phyloP scores from a whole-genome alignment of 1,139 yeast genomes.

The Magnusiomyces magnusii region DNA sequence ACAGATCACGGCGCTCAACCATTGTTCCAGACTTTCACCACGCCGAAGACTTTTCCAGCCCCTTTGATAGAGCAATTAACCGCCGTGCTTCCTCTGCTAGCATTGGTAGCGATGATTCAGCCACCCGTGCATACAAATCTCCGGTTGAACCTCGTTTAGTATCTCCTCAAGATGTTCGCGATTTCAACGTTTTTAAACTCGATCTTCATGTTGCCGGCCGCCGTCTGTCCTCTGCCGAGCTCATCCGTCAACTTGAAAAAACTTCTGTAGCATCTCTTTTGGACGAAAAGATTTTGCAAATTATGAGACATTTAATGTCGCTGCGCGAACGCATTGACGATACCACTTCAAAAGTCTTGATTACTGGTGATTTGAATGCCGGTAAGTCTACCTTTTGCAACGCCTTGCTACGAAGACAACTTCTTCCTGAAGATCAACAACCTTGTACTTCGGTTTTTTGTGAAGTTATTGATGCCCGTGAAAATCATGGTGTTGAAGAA shows the following conservation, averaged over 20 bases:
- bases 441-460: slow-evolving; percentile 97
- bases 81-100: slow-evolving; percentile 7
- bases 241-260: slow-evolving; percentile 52
- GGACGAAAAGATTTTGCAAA: slow-evolving; percentile 53
- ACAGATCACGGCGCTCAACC: slow-evolving; percentile 6
- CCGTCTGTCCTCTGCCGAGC: slow-evolving; percentile 35
- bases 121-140: slow-evolving; percentile 4
- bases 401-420: slow-evolving; percentile 66
- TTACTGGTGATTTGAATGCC: slow-evolving; percentile 95
- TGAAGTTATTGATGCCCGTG: slow-evolving; percentile 81
- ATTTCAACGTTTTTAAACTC: slow-evolving; percentile 54
- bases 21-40: slow-evolving; percentile 17
- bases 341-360: slow-evolving; percentile 85
- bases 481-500: slow-evolving; percentile 70
- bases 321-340: slow-evolving; percentile 82
- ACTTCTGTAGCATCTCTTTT: slow-evolving; percentile 56
- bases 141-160: slow-evolving; percentile 20
- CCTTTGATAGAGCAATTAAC: slow-evolving; percentile 4
- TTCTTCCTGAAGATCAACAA: slow-evolving; percentile 94
- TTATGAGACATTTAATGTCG: slow-evolving; percentile 61
- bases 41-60: slow-evolving; percentile 15
- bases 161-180: slow-evolving; percentile 24
- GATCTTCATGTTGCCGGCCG: slow-evolving; percentile 53
- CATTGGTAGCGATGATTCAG: slow-evolving; percentile 3
- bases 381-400: slow-evolving; percentile 97